A percentile compares a stretch with the other conserved stretches of the same genome.
Evolutionary conservation across 176 grass and related monocot genomes (phyloP).

Genomic region (Oryza punctata): DNA sequence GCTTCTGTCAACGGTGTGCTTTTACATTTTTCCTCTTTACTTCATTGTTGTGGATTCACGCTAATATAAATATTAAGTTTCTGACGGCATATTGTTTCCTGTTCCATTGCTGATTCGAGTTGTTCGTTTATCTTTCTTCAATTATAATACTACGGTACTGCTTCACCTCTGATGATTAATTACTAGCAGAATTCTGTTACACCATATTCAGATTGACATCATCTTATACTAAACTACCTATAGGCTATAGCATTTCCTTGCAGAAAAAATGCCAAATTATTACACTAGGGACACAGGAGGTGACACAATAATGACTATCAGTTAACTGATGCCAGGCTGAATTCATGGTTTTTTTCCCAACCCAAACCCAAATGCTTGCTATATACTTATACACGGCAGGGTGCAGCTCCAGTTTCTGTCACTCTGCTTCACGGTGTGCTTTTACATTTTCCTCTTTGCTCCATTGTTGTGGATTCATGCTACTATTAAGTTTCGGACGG

Average conservation of each 20-base stretch:
- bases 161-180: background rate
- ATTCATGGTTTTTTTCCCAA: conserved; percentile 2
- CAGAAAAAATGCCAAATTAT: background rate
- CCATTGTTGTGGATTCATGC: background rate
- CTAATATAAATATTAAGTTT: background rate
- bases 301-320: background rate
- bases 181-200: background rate
- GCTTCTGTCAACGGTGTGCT: background rate
- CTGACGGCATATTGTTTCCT: background rate
- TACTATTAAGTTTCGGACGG: background rate
- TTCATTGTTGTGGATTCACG: background rate
- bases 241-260: background rate
- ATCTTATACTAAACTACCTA: background rate
- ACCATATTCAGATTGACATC: conserved; percentile 1
- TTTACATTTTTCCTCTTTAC: background rate
- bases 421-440: background rate
- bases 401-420: background rate
- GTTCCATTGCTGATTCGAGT: background rate
- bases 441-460: background rate
- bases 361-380: background rate
- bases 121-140: background rate
- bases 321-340: background rate
- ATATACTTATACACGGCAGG: background rate
- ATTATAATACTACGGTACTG: background rate
- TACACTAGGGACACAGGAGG: conserved; percentile 3